Conservation (phyloP, 306 rosid species). For the Quillaja saponaria region DNA sequence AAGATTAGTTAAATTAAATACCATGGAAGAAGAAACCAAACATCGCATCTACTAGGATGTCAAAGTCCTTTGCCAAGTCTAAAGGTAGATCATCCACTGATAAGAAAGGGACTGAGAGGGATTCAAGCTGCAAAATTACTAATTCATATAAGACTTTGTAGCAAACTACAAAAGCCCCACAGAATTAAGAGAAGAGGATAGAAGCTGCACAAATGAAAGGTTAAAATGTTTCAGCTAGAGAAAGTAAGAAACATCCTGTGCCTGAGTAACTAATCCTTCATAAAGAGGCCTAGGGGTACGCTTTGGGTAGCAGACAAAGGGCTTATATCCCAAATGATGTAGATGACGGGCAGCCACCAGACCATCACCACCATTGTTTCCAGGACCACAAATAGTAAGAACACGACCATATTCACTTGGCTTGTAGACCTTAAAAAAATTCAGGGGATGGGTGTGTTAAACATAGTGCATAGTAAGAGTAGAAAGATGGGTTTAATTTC, state of each 20-base stretch:
- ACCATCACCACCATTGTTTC: slow-evolving; percentile 98
- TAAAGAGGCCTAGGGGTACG: slow-evolving; percentile 84
- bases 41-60: slow-evolving; percentile 78
- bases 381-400: slow-evolving; percentile 91
- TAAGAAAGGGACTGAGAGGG: slow-evolving; percentile 78
- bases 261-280: slow-evolving; percentile 90
- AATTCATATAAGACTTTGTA: slow-evolving; percentile 36
- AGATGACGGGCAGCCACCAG: slow-evolving; percentile 95
- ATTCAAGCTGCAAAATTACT: slow-evolving; percentile 68
- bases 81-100: slow-evolving; percentile 72
- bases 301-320: slow-evolving; percentile 75
- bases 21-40: slow-evolving; percentile 98
- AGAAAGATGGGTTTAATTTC: neutral
- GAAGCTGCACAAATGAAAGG: neutral
- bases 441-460: neutral
- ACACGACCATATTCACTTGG: slow-evolving; percentile 64
- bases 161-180: slow-evolving; percentile 11
- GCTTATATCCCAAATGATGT: slow-evolving; percentile 83
- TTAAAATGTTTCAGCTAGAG: slow-evolving; percentile 19
- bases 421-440: slow-evolving; percentile 61
- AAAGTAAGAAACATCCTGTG: slow-evolving; percentile 32
- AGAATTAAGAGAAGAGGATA: slow-evolving; percentile 13
- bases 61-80: slow-evolving; percentile 70
- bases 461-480: slow-evolving; percentile 9
- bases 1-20: slow-evolving; percentile 33